A percentile compares a stretch with the other conserved stretches of the same genome.
phyloP scores from a whole-genome alignment of 371 early-diverging fungal genomes.

The Batrachochytrium dendrobatidis region DNA sequence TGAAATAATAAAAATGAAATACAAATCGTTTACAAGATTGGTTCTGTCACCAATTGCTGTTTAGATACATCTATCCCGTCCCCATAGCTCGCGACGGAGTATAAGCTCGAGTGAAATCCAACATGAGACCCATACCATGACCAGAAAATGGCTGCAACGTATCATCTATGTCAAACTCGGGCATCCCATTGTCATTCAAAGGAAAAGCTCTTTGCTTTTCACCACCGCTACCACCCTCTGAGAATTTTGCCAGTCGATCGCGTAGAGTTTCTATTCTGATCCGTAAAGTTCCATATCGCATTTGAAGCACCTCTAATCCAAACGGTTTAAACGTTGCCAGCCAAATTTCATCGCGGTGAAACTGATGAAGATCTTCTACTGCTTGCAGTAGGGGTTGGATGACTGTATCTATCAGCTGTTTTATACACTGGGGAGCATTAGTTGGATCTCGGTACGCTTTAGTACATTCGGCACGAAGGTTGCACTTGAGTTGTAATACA shows the following conservation, averaged over 20 bases:
- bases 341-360: conserved; percentile 68
- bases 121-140: conserved; percentile 41
- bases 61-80: conserved; percentile 18
- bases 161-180: conserved; percentile 61
- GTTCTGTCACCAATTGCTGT: too few relatives aligned
- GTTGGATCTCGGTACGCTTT: conserved; percentile 51
- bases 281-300: conserved; percentile 71
- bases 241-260: conserved; percentile 57
- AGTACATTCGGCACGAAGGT: conserved; percentile 56
- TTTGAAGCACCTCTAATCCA: conserved; percentile 78
- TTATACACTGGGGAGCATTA: conserved; percentile 36
- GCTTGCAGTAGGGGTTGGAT: conserved; percentile 30
- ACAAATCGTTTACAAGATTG: too few relatives aligned
- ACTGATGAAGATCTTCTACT: conserved; percentile 65
- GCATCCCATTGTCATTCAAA: conserved; percentile 42
- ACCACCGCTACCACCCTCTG: conserved; percentile 30
- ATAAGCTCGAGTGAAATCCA: conserved; percentile 63
- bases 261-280: conserved; percentile 68
- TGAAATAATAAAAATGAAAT: too few relatives aligned
- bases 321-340: conserved; percentile 69
- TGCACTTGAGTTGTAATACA: conserved; percentile 60
- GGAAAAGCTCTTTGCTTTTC: conserved; percentile 7
- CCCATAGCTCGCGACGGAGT: conserved; percentile 47
- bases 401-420: conserved; percentile 30
- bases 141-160: conserved; percentile 55